A percentile compares a stretch with the other conserved stretches of the same genome.
These are phyloP conservation scores for Hippophae gyantsensis DNA, from an alignment of 306 rosid genomes.

Conservation along the genomic window DNA sequence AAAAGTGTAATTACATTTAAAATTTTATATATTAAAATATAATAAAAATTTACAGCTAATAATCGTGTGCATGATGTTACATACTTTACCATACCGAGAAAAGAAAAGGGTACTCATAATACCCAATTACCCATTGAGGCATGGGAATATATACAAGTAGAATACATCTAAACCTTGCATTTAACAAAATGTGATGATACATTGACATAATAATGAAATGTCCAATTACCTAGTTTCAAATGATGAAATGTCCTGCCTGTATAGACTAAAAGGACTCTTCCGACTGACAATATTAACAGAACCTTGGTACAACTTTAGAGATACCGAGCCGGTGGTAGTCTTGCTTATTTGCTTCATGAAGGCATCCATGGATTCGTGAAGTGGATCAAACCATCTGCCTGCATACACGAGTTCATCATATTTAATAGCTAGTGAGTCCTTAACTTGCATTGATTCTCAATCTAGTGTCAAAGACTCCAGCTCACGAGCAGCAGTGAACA, in stretches of 20 bases:
- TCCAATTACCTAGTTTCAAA: slow-evolving; percentile 45
- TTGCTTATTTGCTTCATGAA: slow-evolving; percentile 85
- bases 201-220: no score
- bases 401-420: slow-evolving; percentile 92
- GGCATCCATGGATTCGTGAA: slow-evolving; percentile 73
- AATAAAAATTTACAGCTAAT: no score
- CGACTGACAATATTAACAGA: slow-evolving; percentile 44
- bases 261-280: slow-evolving; percentile 14
- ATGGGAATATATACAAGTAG: no score
- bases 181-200: no score
- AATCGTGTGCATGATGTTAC: no score
- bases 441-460: slow-evolving; percentile 61
- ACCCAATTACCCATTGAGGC: no score
- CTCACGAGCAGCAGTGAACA: slow-evolving; percentile 62
- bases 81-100: no score
- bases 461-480: slow-evolving; percentile 74
- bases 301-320: slow-evolving; percentile 65
- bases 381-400: slow-evolving; percentile 94
- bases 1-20: no score
- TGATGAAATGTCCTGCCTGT: slow-evolving; percentile 86
- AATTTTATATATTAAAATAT: no score
- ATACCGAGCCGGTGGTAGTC: slow-evolving; percentile 72
- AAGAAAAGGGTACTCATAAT: no score
- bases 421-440: slow-evolving; percentile 67
- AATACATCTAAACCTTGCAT: no score